phyloP scores from a whole-genome alignment of 2,329 filamentous ascomycete genomes.

The Teratosphaeria nubilosa region DNA sequence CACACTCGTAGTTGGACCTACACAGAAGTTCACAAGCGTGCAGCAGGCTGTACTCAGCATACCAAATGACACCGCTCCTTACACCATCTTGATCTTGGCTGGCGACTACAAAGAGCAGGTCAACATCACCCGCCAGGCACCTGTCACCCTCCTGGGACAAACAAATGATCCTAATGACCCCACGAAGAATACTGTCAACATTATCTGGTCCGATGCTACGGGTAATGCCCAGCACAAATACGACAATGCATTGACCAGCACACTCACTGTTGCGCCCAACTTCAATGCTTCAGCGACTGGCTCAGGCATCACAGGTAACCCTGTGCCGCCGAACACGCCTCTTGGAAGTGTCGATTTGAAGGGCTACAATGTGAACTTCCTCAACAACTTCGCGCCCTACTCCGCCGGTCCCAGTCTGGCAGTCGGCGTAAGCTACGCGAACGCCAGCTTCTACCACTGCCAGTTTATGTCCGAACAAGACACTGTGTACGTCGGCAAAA shows the following conservation, averaged over 20 bases:
- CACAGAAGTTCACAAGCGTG: conserved; percentile 26
- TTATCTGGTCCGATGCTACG: conserved; percentile 50
- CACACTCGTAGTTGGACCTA: conserved; percentile 22
- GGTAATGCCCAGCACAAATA: conserved; percentile 32
- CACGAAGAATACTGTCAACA: conserved; percentile 42
- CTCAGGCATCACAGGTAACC: conserved; percentile 50
- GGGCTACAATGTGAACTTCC: conserved; percentile 57
- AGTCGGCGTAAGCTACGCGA: conserved; percentile 51
- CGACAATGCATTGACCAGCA: conserved; percentile 55
- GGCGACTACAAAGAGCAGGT: conserved; percentile 55
- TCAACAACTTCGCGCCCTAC: conserved; percentile 47
- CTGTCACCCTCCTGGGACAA: conserved; percentile 53
- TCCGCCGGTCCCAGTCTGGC: conserved; percentile 50
- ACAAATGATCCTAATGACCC: conserved; percentile 39
- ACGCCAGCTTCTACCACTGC: conserved; percentile 57
- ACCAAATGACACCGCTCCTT: conserved; percentile 34
- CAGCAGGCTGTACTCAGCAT: conserved; percentile 41
- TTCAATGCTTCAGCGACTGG: conserved; percentile 54
- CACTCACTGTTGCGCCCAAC: conserved; percentile 53
- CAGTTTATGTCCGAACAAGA: conserved; percentile 60
- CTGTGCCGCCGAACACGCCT: conserved; percentile 50
- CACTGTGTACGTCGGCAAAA: conserved; percentile 58
- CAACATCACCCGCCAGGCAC: conserved; percentile 53
- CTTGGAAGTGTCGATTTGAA: conserved; percentile 56
- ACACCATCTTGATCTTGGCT: conserved; percentile 50